Evolutionary conservation across 2,329 filamentous ascomycete species (phyloP).

Genomic region (Coniella lustricola): DNA sequence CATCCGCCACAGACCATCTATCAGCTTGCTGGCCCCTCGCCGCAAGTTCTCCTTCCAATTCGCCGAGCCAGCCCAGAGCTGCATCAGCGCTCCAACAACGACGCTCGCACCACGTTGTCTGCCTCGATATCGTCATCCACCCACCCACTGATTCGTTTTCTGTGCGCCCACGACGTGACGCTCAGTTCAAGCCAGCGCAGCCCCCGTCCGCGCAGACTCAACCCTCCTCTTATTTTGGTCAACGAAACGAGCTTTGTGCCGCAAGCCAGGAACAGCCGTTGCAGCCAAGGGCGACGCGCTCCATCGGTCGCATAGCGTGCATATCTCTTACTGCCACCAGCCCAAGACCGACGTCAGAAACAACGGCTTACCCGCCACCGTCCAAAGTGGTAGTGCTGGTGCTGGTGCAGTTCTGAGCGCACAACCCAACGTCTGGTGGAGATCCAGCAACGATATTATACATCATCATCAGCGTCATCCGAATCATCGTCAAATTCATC

Average conservation of each 20-base stretch:
- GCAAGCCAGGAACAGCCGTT: background rate
- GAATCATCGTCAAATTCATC: background rate
- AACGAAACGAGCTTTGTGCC: too few relatives aligned
- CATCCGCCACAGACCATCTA: background rate
- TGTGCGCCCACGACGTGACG: too few relatives aligned
- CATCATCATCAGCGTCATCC: background rate
- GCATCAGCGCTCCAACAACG: background rate
- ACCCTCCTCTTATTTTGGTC: too few relatives aligned
- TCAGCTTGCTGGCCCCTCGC: too few relatives aligned
- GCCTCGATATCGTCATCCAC: background rate
- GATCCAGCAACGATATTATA: slow-evolving; percentile 2
- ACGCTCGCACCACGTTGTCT: background rate
- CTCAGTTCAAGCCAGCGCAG: too few relatives aligned
- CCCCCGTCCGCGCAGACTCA: too few relatives aligned
- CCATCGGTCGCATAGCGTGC: background rate
- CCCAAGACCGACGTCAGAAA: slow-evolving; percentile 8
- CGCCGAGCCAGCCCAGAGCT: too few relatives aligned
- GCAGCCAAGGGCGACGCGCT: background rate
- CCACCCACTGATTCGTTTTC: background rate
- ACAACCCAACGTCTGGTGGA: background rate
- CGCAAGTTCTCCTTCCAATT: background rate
- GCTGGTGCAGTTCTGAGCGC: background rate
- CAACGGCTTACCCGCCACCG: background rate
- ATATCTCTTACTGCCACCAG: background rate
- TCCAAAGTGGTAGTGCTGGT: background rate